Evolutionary conservation across 1,284 basidiomycete species (phyloP).

Genomic region (Tilletia caries): DNA sequence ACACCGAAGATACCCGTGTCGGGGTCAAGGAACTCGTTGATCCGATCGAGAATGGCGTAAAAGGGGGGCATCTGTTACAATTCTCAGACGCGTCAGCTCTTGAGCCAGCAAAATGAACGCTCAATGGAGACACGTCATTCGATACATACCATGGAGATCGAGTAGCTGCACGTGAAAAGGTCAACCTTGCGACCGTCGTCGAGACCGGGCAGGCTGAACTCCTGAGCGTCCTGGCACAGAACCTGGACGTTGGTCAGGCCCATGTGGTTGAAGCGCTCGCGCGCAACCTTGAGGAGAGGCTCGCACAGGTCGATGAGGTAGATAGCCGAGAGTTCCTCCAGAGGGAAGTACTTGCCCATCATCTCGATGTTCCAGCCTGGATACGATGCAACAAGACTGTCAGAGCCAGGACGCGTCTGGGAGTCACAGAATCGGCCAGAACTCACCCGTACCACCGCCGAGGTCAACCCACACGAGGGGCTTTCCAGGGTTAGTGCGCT

Average conservation of each 20-base stretch:
- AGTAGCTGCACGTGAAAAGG: slow-evolving; percentile 53
- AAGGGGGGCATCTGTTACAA: slow-evolving; percentile 64
- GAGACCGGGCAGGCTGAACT: slow-evolving; percentile 65
- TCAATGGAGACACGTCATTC: neutral
- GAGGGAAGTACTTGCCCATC: slow-evolving; percentile 70
- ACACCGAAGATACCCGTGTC: slow-evolving; percentile 68
- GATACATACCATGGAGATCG: slow-evolving; percentile 46
- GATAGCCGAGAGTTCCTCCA: slow-evolving; percentile 56
- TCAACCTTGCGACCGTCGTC: slow-evolving; percentile 42
- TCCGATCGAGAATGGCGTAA: slow-evolving; percentile 67
- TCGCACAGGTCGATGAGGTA: slow-evolving; percentile 76
- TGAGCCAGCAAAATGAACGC: neutral
- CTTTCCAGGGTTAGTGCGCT: slow-evolving; percentile 56
- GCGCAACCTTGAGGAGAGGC: slow-evolving; percentile 69
- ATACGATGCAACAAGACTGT: neutral
- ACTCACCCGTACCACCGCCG: slow-evolving; percentile 70
- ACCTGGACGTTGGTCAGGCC: slow-evolving; percentile 75
- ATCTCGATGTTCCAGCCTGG: slow-evolving; percentile 75
- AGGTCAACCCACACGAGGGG: slow-evolving; percentile 75
- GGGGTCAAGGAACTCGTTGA: slow-evolving; percentile 69
- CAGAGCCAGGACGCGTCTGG: neutral
- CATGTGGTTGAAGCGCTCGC: slow-evolving; percentile 65
- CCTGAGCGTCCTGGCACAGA: slow-evolving; percentile 71
- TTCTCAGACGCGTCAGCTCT: slow-evolving; percentile 47
- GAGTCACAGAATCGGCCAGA: neutral